These are phyloP conservation scores for Fusarium mexicanum DNA, from an alignment of 2,329 filamentous ascomycete species.

Conservation along the genomic window DNA sequence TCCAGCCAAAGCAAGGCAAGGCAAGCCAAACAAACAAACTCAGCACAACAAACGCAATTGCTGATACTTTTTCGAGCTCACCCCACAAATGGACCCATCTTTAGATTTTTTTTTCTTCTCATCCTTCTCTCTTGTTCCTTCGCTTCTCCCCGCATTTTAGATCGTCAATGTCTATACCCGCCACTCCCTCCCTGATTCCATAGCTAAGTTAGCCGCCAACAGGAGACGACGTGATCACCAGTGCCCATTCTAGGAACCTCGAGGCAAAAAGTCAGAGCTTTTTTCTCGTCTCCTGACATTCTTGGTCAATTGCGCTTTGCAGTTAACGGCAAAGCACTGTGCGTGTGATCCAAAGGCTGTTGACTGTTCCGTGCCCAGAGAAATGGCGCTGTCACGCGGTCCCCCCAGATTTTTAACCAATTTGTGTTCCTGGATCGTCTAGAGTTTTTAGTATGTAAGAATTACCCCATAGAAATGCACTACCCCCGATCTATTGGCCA, in stretches of 20 bases:
- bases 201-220: background rate
- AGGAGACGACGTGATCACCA: background rate
- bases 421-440: constrained; percentile 39
- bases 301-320: constrained; percentile 33
- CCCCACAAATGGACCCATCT: constrained; percentile 38
- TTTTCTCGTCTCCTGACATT: constrained; percentile 9
- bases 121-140: background rate
- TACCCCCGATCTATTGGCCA: constrained; percentile 6
- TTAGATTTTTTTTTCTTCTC: background rate
- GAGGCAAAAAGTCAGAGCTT: background rate
- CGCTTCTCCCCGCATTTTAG: constrained; percentile 37
- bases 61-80: constrained; percentile 27
- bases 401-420: constrained; percentile 26
- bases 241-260: background rate
- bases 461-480: constrained; percentile 44
- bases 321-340: constrained; percentile 41
- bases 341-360: constrained; percentile 36
- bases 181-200: background rate
- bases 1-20: background rate
- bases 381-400: constrained; percentile 42
- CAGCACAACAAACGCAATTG: constrained; percentile 26
- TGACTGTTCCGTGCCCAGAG: background rate
- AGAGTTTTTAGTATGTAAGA: constrained; percentile 45
- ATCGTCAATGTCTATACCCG: constrained; percentile 4
- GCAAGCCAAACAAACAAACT: background rate